Evolutionary conservation across 1,284 basidiomycete species (phyloP).

Genomic region (Ceratobasidium sp.): DNA sequence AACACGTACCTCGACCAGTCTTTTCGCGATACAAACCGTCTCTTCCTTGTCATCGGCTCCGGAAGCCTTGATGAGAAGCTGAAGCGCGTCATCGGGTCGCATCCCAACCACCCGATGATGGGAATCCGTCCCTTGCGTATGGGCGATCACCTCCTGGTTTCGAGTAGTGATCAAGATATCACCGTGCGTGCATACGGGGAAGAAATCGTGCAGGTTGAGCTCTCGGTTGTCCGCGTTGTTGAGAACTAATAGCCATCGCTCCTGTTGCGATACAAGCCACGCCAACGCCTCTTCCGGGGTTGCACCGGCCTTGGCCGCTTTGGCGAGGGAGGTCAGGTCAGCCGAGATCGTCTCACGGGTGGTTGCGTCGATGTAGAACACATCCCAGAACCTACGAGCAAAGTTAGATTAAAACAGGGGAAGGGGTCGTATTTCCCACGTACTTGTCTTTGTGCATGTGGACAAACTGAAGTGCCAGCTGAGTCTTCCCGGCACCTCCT

Average conservation of each 20-base stretch:
- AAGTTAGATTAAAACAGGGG: not conserved
- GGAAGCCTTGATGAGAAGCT: not conserved
- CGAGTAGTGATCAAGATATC: slow-evolving; percentile 5
- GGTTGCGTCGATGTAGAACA: slow-evolving; percentile 28
- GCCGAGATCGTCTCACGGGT: not conserved
- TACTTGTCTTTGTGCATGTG: not conserved
- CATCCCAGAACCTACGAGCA: slow-evolving; percentile 2
- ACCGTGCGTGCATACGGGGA: not conserved
- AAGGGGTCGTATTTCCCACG: not conserved
- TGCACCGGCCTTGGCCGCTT: not conserved
- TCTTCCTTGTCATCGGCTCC: not conserved
- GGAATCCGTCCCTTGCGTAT: not conserved
- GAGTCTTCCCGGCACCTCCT: slow-evolving; percentile 12
- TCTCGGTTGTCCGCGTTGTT: slow-evolving; percentile 4
- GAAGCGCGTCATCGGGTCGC: not conserved
- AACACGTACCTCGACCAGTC: slow-evolving; percentile 1
- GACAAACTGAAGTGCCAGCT: slow-evolving; percentile 11
- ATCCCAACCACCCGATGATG: not conserved
- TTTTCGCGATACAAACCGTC: no score
- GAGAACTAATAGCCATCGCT: slow-evolving; percentile 19
- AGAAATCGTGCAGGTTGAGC: not conserved
- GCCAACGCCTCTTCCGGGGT: slow-evolving; percentile 6
- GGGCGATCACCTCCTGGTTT: not conserved
- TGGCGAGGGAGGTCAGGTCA: not conserved
- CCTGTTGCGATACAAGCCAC: slow-evolving; percentile 20